These are phyloP conservation scores for Artemisia tridentata DNA, from an alignment of 129 eudicot genomes.

Conservation along the genomic window DNA sequence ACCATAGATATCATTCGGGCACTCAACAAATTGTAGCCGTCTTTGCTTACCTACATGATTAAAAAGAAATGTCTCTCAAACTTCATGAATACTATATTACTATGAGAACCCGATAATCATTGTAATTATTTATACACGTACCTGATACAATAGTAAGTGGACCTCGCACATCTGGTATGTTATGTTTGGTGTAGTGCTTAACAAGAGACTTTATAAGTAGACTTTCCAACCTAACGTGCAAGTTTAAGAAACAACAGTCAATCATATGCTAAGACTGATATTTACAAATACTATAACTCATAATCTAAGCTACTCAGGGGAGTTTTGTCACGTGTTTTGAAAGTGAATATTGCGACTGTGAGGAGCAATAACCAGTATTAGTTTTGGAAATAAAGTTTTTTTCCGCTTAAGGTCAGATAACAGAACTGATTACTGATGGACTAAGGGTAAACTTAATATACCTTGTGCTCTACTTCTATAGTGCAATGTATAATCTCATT, in stretches of 20 bases:
- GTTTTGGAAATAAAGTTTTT: too few species aligned
- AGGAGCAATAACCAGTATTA: too few species aligned
- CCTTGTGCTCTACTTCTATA: too few species aligned
- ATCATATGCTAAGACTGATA: not conserved
- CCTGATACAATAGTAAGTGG: constrained; percentile 93
- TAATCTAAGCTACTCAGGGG: too few species aligned
- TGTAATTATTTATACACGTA: constrained; percentile 19
- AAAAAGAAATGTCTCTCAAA: constrained; percentile 6
- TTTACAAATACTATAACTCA: not conserved
- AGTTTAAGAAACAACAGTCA: constrained; percentile 15
- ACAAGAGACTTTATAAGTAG: constrained; percentile 80
- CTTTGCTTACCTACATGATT: constrained; percentile 69
- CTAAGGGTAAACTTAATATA: too few species aligned
- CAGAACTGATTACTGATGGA: too few species aligned
- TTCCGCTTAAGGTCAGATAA: too few species aligned
- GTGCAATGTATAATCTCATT: too few species aligned
- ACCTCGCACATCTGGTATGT: constrained; percentile 81
- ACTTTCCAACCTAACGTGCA: constrained; percentile 71
- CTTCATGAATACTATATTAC: constrained; percentile 1
- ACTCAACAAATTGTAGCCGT: constrained; percentile 85
- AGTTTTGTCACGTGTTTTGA: too few species aligned
- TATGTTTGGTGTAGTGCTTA: constrained; percentile 83
- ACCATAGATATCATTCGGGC: constrained; percentile 93
- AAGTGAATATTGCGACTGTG: too few species aligned
- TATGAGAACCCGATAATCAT: not conserved